Conservation (phyloP, 1,139 yeast species). For the Suzukiozyma palmioleophila region DNA sequence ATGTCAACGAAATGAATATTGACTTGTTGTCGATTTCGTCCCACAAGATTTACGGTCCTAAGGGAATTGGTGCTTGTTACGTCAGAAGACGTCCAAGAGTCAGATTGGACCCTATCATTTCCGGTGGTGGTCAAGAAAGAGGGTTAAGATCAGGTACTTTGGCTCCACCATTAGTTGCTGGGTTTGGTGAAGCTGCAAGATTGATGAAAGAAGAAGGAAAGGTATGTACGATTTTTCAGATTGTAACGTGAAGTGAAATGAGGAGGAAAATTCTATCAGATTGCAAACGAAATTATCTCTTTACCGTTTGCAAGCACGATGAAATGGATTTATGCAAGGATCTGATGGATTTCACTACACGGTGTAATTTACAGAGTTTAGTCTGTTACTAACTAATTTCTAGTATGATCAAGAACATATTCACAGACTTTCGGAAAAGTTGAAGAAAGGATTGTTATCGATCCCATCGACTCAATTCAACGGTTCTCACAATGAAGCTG, state of each 20-base stretch:
- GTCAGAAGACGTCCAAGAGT: slow-evolving; percentile 98
- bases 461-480: slow-evolving; percentile 87
- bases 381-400: slow-evolving; percentile 15
- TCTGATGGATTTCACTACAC: slow-evolving; percentile 11
- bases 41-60: slow-evolving; percentile 97
- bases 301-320: slow-evolving; percentile 3
- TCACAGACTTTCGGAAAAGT: slow-evolving; percentile 61
- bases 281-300: slow-evolving; percentile 1
- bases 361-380: background rate
- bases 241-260: background rate
- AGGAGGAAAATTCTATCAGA: slow-evolving; percentile 1
- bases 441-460: slow-evolving; percentile 66
- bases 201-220: slow-evolving; percentile 69
- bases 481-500: slow-evolving; percentile 64
- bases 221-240: slow-evolving; percentile 13
- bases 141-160: slow-evolving; percentile 96
- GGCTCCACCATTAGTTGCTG: slow-evolving; percentile 92
- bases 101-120: slow-evolving; percentile 87
- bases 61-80: slow-evolving; percentile 94
- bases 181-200: slow-evolving; percentile 97
- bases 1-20: slow-evolving; percentile 89
- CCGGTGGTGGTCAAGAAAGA: slow-evolving; percentile 99
- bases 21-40: slow-evolving; percentile 92
- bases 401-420: slow-evolving; percentile 69
- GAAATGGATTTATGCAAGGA: slow-evolving; percentile 18